Percentiles rank a stretch among this genome's conserved stretches.
These are phyloP conservation scores for Ceraceosorus guamensis DNA, from an alignment of 1,284 basidiomycete species.

Conservation along the genomic window DNA sequence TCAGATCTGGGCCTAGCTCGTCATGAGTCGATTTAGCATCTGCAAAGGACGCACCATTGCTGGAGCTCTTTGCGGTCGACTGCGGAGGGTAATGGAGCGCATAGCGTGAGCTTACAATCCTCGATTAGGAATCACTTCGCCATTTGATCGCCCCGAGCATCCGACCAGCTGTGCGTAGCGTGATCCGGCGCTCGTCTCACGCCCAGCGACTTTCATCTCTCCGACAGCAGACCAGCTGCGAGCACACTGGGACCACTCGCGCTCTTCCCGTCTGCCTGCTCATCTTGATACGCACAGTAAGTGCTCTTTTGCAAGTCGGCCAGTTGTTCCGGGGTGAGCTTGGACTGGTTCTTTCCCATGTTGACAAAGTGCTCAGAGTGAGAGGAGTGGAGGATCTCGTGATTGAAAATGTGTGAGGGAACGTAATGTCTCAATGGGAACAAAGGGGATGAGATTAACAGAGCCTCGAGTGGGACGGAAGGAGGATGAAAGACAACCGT, in stretches of 20 bases:
- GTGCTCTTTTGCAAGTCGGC: slow-evolving; percentile 95
- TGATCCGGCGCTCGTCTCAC: too few relatives aligned
- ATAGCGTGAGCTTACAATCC: neutral
- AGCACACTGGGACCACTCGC: slow-evolving; percentile 78
- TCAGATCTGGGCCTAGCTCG: neutral
- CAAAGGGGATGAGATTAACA: too few relatives aligned
- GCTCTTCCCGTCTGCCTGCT: slow-evolving; percentile 96
- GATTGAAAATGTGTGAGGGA: slow-evolving; percentile 3
- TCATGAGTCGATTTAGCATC: neutral
- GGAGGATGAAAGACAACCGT: too few relatives aligned
- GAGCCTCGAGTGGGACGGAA: too few relatives aligned
- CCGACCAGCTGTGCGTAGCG: too few relatives aligned
- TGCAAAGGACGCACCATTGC: slow-evolving; percentile 63
- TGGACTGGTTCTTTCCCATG: slow-evolving; percentile 93
- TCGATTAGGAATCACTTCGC: neutral
- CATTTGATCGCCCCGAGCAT: too few relatives aligned
- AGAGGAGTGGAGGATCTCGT: too few relatives aligned
- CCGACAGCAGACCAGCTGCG: too few relatives aligned
- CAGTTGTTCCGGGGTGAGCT: slow-evolving; percentile 90
- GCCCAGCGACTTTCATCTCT: too few relatives aligned
- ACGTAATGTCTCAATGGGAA: too few relatives aligned
- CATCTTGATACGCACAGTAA: slow-evolving; percentile 64
- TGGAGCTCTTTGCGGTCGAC: slow-evolving; percentile 99
- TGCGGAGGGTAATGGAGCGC: slow-evolving; percentile 48
- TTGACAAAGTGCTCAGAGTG: slow-evolving; percentile 9